Evolutionary conservation across 805 yeast species (phyloP), one percentile per base, ranked within the genome.

Genomic region (Candida vartiovaarae): DNA sequence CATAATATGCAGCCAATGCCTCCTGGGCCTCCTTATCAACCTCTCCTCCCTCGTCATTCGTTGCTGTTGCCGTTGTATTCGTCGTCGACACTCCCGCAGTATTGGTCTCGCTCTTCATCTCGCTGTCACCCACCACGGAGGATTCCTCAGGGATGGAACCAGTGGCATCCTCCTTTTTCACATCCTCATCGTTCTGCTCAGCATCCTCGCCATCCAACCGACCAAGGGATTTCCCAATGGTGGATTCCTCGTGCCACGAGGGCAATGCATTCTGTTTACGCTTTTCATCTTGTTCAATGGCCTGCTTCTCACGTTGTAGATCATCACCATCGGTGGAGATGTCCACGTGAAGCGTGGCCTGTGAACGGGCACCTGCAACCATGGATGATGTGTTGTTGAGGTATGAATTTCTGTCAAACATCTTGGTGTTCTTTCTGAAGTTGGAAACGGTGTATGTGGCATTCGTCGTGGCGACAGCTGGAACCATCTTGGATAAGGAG

Each of bases 231-330:
- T 95, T 63, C 38, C 95, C 96, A 52, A 91, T 91, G 1, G 99
- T 90, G 59, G 91, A 80, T 53, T 83, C 82, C 51, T 84, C 79
- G 61, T 93, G 96, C 99, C 99, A 93, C 28, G 93, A 82, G 6
- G 99, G 99, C 52, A 93, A 72, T 4, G 96, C 96, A 61, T 93
- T 93, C 63, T 91, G 96, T 59, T 84, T 82, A 62, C 90, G 62
- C 75, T 82, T 63, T 76, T 79, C 73, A 75, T 80, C 68, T 70
- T 80, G 64, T 61, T 84, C 83, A 58, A 76, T 69, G 53, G 80
- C 80, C 58, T 70, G 74, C 54, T 74, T 74, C 63, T 82, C 89
- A 53, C 78, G 75, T 59, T 75, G 80, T 52, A 75, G 72, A 48
- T 79, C 78, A 56, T 86, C 95, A 24, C 36, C 41, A 63, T 87